Percentiles rank a stretch among this genome's conserved stretches.
Conservation (phyloP, 805 yeast genomes). For the Ogataea trehalophila region DNA sequence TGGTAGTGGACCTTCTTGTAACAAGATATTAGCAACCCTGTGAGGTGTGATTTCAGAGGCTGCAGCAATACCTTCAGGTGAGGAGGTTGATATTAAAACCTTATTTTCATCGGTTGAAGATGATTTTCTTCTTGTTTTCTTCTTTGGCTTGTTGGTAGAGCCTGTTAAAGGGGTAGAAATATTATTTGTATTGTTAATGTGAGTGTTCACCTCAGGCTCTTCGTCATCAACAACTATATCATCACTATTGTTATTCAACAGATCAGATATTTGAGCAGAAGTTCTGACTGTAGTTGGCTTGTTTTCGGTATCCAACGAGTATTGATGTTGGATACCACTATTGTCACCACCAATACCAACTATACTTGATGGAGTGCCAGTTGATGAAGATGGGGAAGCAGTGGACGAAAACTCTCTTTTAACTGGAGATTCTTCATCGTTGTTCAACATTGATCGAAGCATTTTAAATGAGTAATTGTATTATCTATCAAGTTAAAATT, state of each 20-base stretch:
- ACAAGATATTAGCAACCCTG: constrained; percentile 62
- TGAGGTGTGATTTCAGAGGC: constrained; percentile 82
- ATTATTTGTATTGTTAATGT: not conserved
- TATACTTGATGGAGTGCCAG: not conserved
- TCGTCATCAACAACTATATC: constrained; percentile 1
- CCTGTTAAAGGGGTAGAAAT: not conserved
- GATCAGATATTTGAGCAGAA: constrained; percentile 7
- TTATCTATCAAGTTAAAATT: no score
- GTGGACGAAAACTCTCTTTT: constrained; percentile 16
- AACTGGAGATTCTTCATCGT: constrained; percentile 8
- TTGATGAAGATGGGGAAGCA: not conserved
- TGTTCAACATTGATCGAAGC: constrained; percentile 15
- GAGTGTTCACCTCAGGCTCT: not conserved
- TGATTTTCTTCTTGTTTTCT: constrained; percentile 17
- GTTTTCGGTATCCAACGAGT: not conserved
- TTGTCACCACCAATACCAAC: constrained; percentile 1
- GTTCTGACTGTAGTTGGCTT: not conserved
- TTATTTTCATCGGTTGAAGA: constrained; percentile 21
- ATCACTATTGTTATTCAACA: constrained; percentile 1
- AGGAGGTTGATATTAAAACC: constrained; percentile 57
- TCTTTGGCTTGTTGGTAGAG: constrained; percentile 3
- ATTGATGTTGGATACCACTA: constrained; percentile 8
- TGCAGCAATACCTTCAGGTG: constrained; percentile 84
- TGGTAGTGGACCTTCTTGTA: constrained; percentile 80
- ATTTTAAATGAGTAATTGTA: not conserved